phyloP scores from a whole-genome alignment of 495 filamentous ascomycete genomes.

The Penicillium paxilli region DNA sequence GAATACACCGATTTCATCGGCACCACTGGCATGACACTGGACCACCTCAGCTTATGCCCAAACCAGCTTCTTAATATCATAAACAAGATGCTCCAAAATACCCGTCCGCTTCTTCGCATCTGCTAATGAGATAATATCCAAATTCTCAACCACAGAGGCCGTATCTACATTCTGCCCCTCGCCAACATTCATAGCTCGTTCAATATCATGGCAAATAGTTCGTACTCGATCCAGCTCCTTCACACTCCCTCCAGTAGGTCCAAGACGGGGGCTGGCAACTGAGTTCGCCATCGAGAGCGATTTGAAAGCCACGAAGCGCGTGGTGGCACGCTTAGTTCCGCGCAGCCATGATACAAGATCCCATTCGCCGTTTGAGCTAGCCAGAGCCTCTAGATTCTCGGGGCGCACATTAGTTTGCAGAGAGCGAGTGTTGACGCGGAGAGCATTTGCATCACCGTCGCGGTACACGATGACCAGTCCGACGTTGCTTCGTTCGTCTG shows the following conservation, averaged over 20 bases:
- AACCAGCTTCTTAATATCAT: conserved; percentile 87
- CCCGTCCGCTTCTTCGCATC: conserved; percentile 89
- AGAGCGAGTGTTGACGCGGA: conserved; percentile 80
- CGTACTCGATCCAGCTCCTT: conserved; percentile 72
- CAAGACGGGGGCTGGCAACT: conserved; percentile 34
- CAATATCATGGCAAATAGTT: conserved; percentile 63
- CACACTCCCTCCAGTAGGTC: conserved; percentile 31
- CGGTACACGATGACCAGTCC: conserved; percentile 79
- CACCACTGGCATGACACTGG: neutral
- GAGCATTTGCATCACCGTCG: conserved; percentile 62
- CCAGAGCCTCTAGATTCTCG: conserved; percentile 28
- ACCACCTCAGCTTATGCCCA: conserved; percentile 61
- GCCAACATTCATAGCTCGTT: conserved; percentile 40
- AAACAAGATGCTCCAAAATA: conserved; percentile 78
- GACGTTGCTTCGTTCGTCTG: conserved; percentile 75
- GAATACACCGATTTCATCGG: too few species aligned
- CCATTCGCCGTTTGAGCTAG: conserved; percentile 31
- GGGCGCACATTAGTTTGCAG: conserved; percentile 56
- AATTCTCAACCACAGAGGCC: conserved; percentile 56
- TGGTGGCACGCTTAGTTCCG: conserved; percentile 30
- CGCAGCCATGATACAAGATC: conserved; percentile 44
- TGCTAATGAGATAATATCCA: conserved; percentile 75
- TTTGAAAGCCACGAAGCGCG: conserved; percentile 59
- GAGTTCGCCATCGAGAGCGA: conserved; percentile 37
- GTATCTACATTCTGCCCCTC: conserved; percentile 18